These are phyloP conservation scores for Colletotrichum sp. DNA, from an alignment of 2,329 filamentous ascomycete genomes.

Conservation along the genomic window DNA sequence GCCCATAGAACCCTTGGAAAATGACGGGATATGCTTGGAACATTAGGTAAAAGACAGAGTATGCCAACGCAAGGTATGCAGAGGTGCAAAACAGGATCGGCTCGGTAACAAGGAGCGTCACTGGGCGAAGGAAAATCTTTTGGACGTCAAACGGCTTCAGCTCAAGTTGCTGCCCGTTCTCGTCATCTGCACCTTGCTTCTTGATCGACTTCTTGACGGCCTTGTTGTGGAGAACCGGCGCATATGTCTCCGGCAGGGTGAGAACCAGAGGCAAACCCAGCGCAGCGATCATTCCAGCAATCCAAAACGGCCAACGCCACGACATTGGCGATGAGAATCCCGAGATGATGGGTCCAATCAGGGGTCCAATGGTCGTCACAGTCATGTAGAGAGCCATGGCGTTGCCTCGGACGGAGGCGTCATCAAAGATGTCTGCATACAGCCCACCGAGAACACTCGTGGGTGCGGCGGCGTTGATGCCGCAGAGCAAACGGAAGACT, in stretches of 20 bases:
- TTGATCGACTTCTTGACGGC: constrained; percentile 53
- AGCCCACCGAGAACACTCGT: constrained; percentile 38
- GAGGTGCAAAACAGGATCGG: constrained; percentile 56
- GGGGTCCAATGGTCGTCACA: constrained; percentile 36
- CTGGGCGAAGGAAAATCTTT: constrained; percentile 54
- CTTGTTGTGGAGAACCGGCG: constrained; percentile 54
- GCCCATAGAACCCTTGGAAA: constrained; percentile 47
- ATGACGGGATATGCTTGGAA: constrained; percentile 58
- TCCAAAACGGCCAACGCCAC: constrained; percentile 47
- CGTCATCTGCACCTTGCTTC: constrained; percentile 46
- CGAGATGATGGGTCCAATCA: constrained; percentile 57
- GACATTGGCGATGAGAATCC: constrained; percentile 53
- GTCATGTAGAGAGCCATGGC: constrained; percentile 40
- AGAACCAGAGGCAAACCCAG: constrained; percentile 37
- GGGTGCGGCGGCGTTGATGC: constrained; percentile 37
- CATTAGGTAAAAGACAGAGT: constrained; percentile 57
- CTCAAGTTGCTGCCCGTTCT: constrained; percentile 36
- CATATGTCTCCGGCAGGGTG: constrained; percentile 51
- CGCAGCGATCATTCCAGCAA: constrained; percentile 35
- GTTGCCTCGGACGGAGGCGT: constrained; percentile 34
- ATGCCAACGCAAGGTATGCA: constrained; percentile 54
- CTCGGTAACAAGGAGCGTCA: constrained; percentile 51
- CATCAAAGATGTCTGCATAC: constrained; percentile 37
- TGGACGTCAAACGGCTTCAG: constrained; percentile 42
- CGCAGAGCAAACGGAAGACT: constrained; percentile 41